Evolutionary conservation across 257 asterid species (phyloP), one percentile per base, ranked within the genome.

Genomic region (Nicotiana sylvestris): DNA sequence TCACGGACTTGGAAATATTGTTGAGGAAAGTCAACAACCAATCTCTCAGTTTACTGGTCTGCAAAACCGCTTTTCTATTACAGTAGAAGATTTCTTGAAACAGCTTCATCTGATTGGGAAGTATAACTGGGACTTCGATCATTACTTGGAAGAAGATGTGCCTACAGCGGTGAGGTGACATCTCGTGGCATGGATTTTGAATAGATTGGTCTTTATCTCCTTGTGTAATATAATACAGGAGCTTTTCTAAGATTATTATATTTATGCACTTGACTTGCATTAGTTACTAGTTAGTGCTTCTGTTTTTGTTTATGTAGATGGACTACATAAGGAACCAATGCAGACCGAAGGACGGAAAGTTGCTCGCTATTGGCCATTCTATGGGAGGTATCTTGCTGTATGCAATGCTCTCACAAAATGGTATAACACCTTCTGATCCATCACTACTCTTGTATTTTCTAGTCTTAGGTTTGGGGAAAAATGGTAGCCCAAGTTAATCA

Each of bases 121-220:
- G 78, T 96, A 96, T 88, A 93, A 96, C 83, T 96, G 98, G 98
- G 99, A 93, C 92, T 96, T 94, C 13, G 99, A 96, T 89, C 93
- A 93, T 88, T 94, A 93, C 88, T 90, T 96, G 91, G 98, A 96
- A 86, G 97, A 95, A 88, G 99, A 96, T 70, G 90, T 93, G 86
- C 99, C 99, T 87, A 91, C 94, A 85, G 99, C 90, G 99, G 98
- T 96, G 97, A 96, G 98, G 97, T 92, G 97, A 89, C 97, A 83
- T 91, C 83, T 86, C 88, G 79, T 85, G 86, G 29, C 80, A 51
- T 76, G 53, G 46, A 80, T 85, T 82, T 83, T 82, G 77, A 72
- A 80, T 72, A 78, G 30, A 85, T 9, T 66, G 83, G 80, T 83
- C 81, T 82, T 78, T 37, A 76, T 81, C 76, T 27, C 49, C n/a